These are phyloP conservation scores for Globisporangium echinulatum DNA, from an alignment of 352 stramenopile species.

Conservation along the genomic window DNA sequence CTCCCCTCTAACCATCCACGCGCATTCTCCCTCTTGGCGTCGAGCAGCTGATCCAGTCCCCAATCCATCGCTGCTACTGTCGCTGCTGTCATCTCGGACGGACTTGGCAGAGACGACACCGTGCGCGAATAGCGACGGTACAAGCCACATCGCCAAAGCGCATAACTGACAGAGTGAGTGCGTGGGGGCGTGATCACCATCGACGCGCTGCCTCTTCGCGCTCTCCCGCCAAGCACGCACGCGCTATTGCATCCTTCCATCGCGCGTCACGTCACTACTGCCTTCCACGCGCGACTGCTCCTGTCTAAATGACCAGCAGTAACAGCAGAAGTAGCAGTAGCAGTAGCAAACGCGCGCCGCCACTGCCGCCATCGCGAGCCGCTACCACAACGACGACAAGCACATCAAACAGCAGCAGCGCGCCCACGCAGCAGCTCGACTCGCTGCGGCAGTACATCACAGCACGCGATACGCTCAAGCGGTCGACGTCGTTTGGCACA, in stretches of 20 bases:
- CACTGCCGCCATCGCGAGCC: background rate
- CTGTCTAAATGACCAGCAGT: background rate
- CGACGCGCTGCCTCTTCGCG: too few species aligned
- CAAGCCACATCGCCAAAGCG: too few species aligned
- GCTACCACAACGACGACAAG: background rate
- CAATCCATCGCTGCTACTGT: too few species aligned
- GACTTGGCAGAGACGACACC: too few species aligned
- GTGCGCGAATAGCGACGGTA: too few species aligned
- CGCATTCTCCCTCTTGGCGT: too few species aligned
- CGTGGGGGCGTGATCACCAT: too few species aligned
- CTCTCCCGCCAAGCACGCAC: background rate
- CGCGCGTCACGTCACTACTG: background rate
- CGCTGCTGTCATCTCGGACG: too few species aligned
- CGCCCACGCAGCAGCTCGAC: slow-evolving; percentile 15
- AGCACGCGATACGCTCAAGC: slow-evolving; percentile 15
- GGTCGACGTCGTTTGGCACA: slow-evolving; percentile 10
- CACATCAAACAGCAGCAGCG: slow-evolving; percentile 1
- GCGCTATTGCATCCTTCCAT: background rate
- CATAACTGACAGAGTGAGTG: too few species aligned
- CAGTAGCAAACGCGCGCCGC: background rate
- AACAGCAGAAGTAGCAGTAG: background rate
- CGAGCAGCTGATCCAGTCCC: too few species aligned
- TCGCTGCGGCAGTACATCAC: slow-evolving; percentile 51
- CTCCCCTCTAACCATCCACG: too few species aligned
- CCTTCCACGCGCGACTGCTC: background rate